Evolutionary conservation across 352 stramenopile genomes (phyloP).

Genomic region (Salisapilia sapeloensis): DNA sequence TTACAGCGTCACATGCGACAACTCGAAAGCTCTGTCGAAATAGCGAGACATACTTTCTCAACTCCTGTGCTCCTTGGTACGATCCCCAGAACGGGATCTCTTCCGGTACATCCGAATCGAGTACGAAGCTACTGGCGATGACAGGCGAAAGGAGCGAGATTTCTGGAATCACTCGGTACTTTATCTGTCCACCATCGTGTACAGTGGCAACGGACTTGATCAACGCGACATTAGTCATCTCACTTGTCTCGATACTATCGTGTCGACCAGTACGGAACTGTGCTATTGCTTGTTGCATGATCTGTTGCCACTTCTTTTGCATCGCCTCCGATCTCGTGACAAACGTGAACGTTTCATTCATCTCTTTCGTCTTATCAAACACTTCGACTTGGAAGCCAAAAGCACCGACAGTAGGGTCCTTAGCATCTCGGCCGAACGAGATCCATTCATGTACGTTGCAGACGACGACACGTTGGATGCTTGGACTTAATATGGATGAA

Average conservation of each 20-base stretch:
- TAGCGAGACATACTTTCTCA: constrained; percentile 55
- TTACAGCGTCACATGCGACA: constrained; percentile 35
- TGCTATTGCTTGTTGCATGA: constrained; percentile 26
- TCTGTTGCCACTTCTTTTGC: constrained; percentile 39
- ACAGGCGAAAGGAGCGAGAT: constrained; percentile 35
- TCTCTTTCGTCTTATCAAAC: constrained; percentile 51
- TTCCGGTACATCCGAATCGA: constrained; percentile 63
- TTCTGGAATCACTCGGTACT: constrained; percentile 38
- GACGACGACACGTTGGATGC: no score
- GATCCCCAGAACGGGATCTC: constrained; percentile 69
- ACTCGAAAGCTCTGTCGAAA: constrained; percentile 45
- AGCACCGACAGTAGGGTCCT: constrained; percentile 36
- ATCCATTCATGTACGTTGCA: constrained; percentile 67
- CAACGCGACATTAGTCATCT: constrained; percentile 35
- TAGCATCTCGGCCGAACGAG: constrained; percentile 46
- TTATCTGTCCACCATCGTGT: constrained; percentile 11
- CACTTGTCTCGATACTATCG: constrained; percentile 39
- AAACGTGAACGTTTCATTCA: constrained; percentile 61
- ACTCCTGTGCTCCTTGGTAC: constrained; percentile 36
- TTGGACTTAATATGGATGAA: no score
- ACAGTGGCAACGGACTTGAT: constrained; percentile 47
- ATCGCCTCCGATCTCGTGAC: constrained; percentile 38
- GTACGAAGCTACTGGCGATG: constrained; percentile 41
- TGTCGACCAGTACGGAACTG: constrained; percentile 21
- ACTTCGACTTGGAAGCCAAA: constrained; percentile 71